Base-by-base conservation (phyloP, 495 filamentous ascomycete species). In the Aspergillus hancockii region DNA sequence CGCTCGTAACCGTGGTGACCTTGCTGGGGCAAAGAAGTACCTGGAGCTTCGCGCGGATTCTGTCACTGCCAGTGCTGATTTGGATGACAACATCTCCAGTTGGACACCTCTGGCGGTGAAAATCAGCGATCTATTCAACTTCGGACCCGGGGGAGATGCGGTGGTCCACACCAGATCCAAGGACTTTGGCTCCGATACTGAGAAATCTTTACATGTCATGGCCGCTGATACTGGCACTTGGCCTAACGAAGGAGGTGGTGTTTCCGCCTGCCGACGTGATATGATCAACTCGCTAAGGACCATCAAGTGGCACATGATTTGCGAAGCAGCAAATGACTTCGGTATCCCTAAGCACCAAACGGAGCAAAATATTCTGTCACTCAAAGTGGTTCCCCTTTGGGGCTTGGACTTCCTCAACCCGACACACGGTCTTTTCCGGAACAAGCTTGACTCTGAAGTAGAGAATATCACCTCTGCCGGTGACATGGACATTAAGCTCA, bases 301-400 rank as follows among this genome's bases (percentile, higher is more conserved):
- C 0, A 84, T 88, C 57, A 81, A 81, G 55, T 87, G 85, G 79
- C 85, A 88, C 60, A 84, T 88, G 73, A 75, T 88, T 34, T 85
- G 83, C 49, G 85, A 88, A 66, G 81, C 83, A 3, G 85, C 84
- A 9, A 87, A 86, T 60, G 85, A 88, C 58, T 87, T 81, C 59
- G 85, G 85, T 12, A 70, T 87, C 10, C 85, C 85, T 5, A 86
- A 86, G 54, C 83, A 86, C 63, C 85, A 88, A 66, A 85, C 84
- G 0, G 85, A 88, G 67, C 78, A 80, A 62, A 88, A 87, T 47
- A 81, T 88, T 8, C 79, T 87, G 58, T 87, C 85, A 0, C 67
- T 88, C 47, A 87, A 86, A 62, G 67, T 86, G n/a, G 76, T 88
- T 43, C 85, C 85, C 5, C 79, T 88, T 0, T 88, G 85, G 85